Conservation (phyloP, 345 rosid species). For the Hypericum androsaemum region DNA sequence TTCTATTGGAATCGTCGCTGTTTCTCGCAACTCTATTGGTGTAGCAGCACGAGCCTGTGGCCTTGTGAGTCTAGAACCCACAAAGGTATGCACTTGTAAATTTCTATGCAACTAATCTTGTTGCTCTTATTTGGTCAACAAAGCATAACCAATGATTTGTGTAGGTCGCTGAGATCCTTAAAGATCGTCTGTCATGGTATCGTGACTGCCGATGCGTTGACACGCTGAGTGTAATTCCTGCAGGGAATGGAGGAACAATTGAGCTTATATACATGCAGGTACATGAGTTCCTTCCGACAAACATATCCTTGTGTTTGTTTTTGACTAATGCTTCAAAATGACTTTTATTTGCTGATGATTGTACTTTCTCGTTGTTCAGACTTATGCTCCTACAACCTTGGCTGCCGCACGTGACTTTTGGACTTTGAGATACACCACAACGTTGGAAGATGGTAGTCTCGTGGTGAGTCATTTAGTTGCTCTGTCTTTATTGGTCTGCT, state of each 20-base stretch:
- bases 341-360: too few species aligned
- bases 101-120: too few species aligned
- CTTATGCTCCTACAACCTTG: conserved; percentile 82
- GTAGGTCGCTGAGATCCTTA: conserved; percentile 90
- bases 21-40: conserved; percentile 93
- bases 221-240: conserved; percentile 58
- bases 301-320: too few species aligned
- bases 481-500: background rate
- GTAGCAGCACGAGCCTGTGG: conserved; percentile 99
- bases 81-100: conserved; percentile 38
- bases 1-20: conserved; percentile 99
- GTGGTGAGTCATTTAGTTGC: conserved; percentile 36
- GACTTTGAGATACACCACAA: conserved; percentile 80
- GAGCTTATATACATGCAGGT: conserved; percentile 95
- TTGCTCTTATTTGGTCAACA: too few species aligned
- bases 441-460: conserved; percentile 88
- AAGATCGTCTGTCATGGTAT: conserved; percentile 95
- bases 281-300: conserved; percentile 1
- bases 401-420: conserved; percentile 96
- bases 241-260: conserved; percentile 78
- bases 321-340: too few species aligned
- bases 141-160: conserved; percentile 9
- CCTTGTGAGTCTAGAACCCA: conserved; percentile 98
- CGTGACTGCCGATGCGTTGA: conserved; percentile 86
- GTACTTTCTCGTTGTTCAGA: conserved; percentile 24